These are phyloP conservation scores for Cinnamomum micranthum DNA, from an alignment of 164 flowering plant genomes.

Conservation along the genomic window DNA sequence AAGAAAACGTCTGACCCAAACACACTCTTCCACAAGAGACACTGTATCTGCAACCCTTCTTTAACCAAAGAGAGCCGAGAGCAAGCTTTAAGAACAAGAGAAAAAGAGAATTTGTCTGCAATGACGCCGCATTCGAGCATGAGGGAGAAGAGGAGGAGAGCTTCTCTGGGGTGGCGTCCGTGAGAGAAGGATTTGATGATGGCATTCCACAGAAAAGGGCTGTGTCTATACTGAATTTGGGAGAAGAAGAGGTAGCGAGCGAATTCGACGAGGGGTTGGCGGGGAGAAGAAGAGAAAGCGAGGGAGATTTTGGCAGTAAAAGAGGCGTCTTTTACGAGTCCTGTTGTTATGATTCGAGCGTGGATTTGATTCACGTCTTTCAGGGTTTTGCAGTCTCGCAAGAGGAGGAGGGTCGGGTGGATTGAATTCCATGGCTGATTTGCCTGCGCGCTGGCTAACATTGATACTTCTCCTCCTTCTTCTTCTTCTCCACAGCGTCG, in stretches of 20 bases:
- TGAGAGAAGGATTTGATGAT: constrained; percentile 53
- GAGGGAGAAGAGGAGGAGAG: constrained; percentile 34
- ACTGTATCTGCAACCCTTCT: constrained; percentile 62
- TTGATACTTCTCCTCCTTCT: not conserved
- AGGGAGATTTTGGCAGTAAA: constrained; percentile 47
- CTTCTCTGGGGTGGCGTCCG: constrained; percentile 38
- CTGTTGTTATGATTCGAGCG: constrained; percentile 54
- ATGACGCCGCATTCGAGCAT: constrained; percentile 52
- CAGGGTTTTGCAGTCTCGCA: constrained; percentile 41
- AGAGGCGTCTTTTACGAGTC: constrained; percentile 33
- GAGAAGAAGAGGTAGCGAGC: constrained; percentile 48
- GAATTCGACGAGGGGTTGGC: constrained; percentile 38
- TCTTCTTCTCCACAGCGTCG: too few relatives aligned
- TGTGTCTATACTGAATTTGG: constrained; percentile 9
- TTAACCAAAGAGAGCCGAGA: constrained; percentile 33
- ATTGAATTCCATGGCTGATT: constrained; percentile 53
- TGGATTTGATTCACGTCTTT: constrained; percentile 55
- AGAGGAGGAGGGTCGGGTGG: constrained; percentile 31
- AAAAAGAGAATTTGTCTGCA: constrained; percentile 46
- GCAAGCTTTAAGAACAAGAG: constrained; percentile 61
- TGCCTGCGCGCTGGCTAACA: constrained; percentile 29
- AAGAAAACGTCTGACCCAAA: constrained; percentile 45
- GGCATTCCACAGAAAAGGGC: constrained; percentile 61
- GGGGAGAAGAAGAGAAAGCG: constrained; percentile 40
- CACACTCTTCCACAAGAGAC: constrained; percentile 40